These are phyloP conservation scores for Beauveria varroae DNA, from an alignment of 2,329 filamentous ascomycete genomes.

Conservation along the genomic window DNA sequence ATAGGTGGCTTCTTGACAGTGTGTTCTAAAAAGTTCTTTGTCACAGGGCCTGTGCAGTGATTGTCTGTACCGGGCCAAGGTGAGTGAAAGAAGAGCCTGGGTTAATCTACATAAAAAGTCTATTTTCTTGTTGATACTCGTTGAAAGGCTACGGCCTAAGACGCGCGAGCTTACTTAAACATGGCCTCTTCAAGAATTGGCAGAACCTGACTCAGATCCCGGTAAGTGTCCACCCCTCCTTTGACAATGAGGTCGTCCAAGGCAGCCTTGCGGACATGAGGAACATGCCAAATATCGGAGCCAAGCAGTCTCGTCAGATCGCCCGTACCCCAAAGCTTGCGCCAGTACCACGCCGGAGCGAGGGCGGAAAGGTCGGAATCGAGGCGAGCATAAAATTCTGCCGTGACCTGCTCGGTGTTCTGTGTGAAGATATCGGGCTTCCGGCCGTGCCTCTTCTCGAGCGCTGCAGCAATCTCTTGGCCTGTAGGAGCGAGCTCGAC, in stretches of 20 bases:
- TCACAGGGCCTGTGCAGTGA: too few species aligned
- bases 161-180: too few species aligned
- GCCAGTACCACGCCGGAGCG: neutral
- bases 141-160: too few species aligned
- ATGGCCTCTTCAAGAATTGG: too few species aligned
- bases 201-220: neutral
- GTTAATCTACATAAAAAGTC: too few species aligned
- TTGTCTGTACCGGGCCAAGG: too few species aligned
- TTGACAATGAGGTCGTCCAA: neutral
- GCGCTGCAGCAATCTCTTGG: neutral
- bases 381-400: neutral
- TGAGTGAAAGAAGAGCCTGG: too few species aligned
- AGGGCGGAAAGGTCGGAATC: too few species aligned
- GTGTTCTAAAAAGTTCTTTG: too few species aligned
- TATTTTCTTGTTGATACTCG: too few species aligned
- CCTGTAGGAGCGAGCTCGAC: neutral
- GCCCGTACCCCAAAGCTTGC: neutral
- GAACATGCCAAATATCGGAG: neutral
- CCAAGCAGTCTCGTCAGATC: neutral
- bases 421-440: neutral
- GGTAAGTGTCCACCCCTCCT: neutral
- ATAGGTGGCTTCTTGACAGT: too few species aligned
- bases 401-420: neutral
- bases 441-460: neutral
- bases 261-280: neutral